Percentiles rank a stretch among this genome's conserved stretches.
Evolutionary conservation across 2,329 filamentous ascomycete species (phyloP).

Genomic region (Aplosporella prunicola): DNA sequence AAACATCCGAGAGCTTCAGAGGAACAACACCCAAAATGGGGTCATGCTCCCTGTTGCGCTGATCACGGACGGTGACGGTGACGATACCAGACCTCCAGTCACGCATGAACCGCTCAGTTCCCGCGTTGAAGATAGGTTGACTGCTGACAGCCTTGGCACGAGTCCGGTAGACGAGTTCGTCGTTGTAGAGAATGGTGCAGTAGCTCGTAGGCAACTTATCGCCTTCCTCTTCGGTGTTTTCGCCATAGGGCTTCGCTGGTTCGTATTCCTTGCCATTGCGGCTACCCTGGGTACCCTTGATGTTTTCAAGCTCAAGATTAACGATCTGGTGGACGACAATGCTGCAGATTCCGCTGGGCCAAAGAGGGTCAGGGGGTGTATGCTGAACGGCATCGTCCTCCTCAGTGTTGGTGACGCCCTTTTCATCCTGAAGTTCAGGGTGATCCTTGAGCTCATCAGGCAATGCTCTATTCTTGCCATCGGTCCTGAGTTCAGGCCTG

Average conservation of each 20-base stretch:
- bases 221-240: conserved; percentile 75
- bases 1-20: conserved; percentile 75
- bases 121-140: conserved; percentile 94
- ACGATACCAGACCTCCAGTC: conserved; percentile 86
- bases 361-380: conserved; percentile 90
- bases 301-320: conserved; percentile 82
- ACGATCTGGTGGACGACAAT: conserved; percentile 90
- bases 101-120: conserved; percentile 83
- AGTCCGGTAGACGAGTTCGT: conserved; percentile 87
- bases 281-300: conserved; percentile 75
- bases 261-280: conserved; percentile 80
- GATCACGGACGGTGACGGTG: conserved; percentile 80
- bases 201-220: conserved; percentile 80
- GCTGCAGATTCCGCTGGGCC: conserved; percentile 83
- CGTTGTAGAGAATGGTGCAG: conserved; percentile 84
- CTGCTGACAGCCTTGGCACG: conserved; percentile 87
- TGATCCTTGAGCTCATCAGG: conserved; percentile 65
- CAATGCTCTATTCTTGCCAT: conserved; percentile 72
- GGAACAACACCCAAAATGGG: conserved; percentile 89
- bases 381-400: conserved; percentile 78
- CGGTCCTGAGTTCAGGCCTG: conserved; percentile 71
- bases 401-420: conserved; percentile 61
- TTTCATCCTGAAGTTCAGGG: conserved; percentile 76
- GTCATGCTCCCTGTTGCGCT: conserved; percentile 83
- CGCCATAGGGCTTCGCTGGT: conserved; percentile 74